Base-by-base conservation (phyloP, 1,284 basidiomycete species). In the Xerocomus amazonicus region DNA sequence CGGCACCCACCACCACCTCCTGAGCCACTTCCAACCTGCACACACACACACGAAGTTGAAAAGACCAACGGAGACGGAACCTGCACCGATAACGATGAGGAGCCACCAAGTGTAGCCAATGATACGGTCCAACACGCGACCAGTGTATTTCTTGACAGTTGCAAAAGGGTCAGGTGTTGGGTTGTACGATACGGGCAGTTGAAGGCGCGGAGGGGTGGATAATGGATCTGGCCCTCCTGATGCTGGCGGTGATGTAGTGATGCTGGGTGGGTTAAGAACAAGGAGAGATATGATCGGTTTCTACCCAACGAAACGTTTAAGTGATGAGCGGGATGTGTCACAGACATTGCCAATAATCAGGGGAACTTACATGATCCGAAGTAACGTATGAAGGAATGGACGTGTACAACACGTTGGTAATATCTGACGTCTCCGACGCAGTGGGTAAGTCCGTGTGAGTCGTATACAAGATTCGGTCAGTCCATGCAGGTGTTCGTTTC, bases 401-500 rank as follows among this genome's bases (percentile, higher is more conserved):
- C 14, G 88, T 91, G 62, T 89, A 90, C 35, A 88, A 62, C 8
- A 88, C 50, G 55, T 84, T 87, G 3, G 65, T 74, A 51, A 90
- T 83, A 41, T 70, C 66, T 0, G 84, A 84, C 46, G 70, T 61
- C 14, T 80, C 71, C 6, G 75, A 73, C 6, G 66, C 66, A 51
- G 79, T 72, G 2, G 81, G 77, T 0, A 76, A 74, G 63, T 92
- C 90, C n/a, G 78, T 76, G 59, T 87, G 75, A 6, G 91, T 91
- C 2, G 88, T 78, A 66, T 93, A 97, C 58, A 99, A 73, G 42
- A 99, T 83, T 38, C 96, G 81, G 69, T 99, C 96, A 19, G 95
- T 97, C 91, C 94, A 99, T 17, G 94, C 87, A 0, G 96, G 96
- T 6, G 78, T 76, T 7, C 96, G 83, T 62, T 86, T 90, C 26